phyloP scores from a whole-genome alignment of 73 alveolate genomes.

The Halteria grandinella region DNA sequence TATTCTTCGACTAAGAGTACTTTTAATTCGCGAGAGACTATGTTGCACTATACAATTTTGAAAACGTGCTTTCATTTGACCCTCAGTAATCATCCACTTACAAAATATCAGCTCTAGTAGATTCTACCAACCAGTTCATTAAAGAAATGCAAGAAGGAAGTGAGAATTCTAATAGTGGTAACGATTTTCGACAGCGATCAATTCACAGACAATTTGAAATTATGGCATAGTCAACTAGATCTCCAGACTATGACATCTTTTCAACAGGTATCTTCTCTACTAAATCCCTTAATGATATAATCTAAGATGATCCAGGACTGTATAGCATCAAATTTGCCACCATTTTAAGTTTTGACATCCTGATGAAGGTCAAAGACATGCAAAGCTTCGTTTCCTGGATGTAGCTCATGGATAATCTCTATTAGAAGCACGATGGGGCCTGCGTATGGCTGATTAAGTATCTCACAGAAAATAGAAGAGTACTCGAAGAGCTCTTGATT shows the following conservation, averaged over 20 bases:
- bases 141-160: constrained; percentile 35
- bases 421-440: constrained; percentile 56
- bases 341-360: constrained; percentile 29
- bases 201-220: not conserved
- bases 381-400: constrained; percentile 54
- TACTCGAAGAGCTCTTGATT: constrained; percentile 45
- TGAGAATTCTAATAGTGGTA: constrained; percentile 5
- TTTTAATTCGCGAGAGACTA: constrained; percentile 59
- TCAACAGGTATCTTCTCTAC: not conserved
- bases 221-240: not conserved
- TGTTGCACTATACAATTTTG: constrained; percentile 42
- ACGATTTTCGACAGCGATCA: constrained; percentile 1
- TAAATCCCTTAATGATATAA: not conserved
- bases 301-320: constrained; percentile 24
- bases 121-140: not conserved
- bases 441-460: constrained; percentile 60
- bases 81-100: constrained; percentile 20
- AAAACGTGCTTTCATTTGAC: constrained; percentile 47
- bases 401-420: constrained; percentile 51
- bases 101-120: not conserved
- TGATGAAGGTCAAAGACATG: constrained; percentile 44
- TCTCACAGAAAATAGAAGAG: constrained; percentile 39
- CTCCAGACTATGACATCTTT: not conserved
- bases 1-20: constrained; percentile 65
- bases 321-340: constrained; percentile 52